phyloP scores from a whole-genome alignment of 2,329 filamentous ascomycete species.

The Ramularia endophylla region DNA sequence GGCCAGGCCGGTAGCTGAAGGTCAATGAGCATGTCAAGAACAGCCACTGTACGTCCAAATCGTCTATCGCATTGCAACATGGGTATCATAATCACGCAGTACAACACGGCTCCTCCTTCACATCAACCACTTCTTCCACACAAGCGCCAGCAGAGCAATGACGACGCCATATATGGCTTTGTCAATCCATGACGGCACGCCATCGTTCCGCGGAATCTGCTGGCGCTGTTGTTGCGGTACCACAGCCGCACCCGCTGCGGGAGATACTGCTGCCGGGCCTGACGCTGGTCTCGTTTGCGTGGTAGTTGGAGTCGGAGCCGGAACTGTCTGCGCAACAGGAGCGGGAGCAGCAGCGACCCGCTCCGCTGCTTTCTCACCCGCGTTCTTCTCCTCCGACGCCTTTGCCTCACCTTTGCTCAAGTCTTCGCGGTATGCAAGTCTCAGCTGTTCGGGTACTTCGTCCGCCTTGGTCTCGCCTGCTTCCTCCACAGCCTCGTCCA shows the following conservation, averaged over 20 bases:
- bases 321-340: conserved; percentile 1
- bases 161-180: conserved; percentile 69
- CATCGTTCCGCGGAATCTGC: conserved; percentile 35
- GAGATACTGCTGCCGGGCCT: conserved; percentile 10
- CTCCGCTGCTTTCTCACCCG: conserved; percentile 4
- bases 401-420: conserved; percentile 42
- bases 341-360: conserved; percentile 5
- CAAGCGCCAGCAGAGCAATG: conserved; percentile 63
- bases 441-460: conserved; percentile 50
- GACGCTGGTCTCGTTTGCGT: conserved; percentile 5
- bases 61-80: too few species aligned
- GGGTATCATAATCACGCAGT: too few species aligned
- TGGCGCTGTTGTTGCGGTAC: conserved; percentile 11
- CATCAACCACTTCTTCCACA: conserved; percentile 36
- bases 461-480: conserved; percentile 38
- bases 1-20: too few species aligned
- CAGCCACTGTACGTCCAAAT: too few species aligned
- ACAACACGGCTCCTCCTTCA: neutral
- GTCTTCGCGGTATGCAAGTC: conserved; percentile 69
- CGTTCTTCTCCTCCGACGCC: conserved; percentile 14
- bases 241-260: conserved; percentile 5
- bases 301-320: conserved; percentile 1
- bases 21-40: too few species aligned
- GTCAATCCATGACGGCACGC: conserved; percentile 70
- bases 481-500: conserved; percentile 52